Conservation (phyloP, 176 grass and related monocot species). For the Urochloa ruziziensis region DNA sequence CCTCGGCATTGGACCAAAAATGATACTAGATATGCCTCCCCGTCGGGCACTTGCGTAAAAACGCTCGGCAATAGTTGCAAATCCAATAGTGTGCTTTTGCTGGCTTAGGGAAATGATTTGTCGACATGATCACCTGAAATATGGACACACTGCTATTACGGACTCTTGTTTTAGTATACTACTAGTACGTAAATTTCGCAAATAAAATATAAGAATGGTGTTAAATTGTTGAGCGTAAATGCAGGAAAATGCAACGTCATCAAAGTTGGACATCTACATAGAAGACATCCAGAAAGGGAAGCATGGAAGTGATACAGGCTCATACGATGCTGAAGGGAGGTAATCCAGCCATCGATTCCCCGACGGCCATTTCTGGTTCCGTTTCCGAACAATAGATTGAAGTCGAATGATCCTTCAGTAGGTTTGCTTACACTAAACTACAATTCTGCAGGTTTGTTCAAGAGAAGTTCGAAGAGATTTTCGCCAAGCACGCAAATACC, state of each 20-base stretch:
- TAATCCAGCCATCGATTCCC: neutral
- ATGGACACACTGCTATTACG: neutral
- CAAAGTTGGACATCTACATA: slow-evolving; percentile 60
- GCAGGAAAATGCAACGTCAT: slow-evolving; percentile 53
- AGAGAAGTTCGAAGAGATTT: slow-evolving; percentile 71
- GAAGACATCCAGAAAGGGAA: slow-evolving; percentile 76
- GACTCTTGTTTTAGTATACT: too few species aligned
- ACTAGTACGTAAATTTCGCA: neutral
- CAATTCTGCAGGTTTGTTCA: slow-evolving; percentile 58
- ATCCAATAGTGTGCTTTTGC: neutral
- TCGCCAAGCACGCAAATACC: slow-evolving; percentile 58
- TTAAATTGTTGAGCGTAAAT: neutral
- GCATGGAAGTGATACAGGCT: slow-evolving; percentile 73
- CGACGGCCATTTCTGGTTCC: neutral
- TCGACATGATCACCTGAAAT: neutral
- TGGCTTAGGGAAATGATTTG: neutral
- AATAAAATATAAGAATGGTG: neutral
- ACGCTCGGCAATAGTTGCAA: too few species aligned
- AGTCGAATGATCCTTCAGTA: neutral
- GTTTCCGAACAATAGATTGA: neutral
- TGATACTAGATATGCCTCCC: too few species aligned
- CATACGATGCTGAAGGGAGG: slow-evolving; percentile 75
- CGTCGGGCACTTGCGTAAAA: too few species aligned
- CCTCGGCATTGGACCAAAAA: too few species aligned
- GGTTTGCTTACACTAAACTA: neutral